Evolutionary conservation across 805 yeast species (phyloP).

Genomic region (Schwanniomyces occidentalis): DNA sequence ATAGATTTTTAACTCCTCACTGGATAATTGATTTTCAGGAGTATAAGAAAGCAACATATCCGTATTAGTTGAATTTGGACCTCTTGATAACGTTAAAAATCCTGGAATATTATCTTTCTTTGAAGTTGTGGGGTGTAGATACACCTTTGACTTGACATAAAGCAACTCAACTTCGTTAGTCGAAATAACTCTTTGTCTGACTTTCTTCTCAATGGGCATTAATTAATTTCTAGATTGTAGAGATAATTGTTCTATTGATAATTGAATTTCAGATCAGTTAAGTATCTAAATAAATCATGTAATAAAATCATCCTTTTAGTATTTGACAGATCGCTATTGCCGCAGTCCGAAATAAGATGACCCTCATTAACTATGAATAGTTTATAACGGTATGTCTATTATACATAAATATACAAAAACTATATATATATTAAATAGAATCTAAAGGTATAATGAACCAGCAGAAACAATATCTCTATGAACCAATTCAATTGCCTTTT

Average conservation of each 20-base stretch:
- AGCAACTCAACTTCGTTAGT: constrained; percentile 46
- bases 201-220: constrained; percentile 5
- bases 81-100: constrained; percentile 62
- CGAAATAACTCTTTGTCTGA: constrained; percentile 4
- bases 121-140: constrained; percentile 76
- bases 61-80: constrained; percentile 48
- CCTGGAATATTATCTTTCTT: constrained; percentile 81
- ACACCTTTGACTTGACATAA: constrained; percentile 68
- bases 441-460: constrained; percentile 77
- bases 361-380: no score
- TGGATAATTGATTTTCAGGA: constrained; percentile 54
- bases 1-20: constrained; percentile 46
- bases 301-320: no score
- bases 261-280: constrained; percentile 1
- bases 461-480: constrained; percentile 97
- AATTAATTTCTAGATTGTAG: no score
- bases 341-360: no score
- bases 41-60: constrained; percentile 68
- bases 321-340: no score
- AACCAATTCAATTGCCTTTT: constrained; percentile 75
- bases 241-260: not conserved
- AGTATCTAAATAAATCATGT: no score
- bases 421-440: no score
- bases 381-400: no score
- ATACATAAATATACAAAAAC: no score